Base-by-base conservation (phyloP, 805 yeast species). In the Metschnikowia borealis region DNA sequence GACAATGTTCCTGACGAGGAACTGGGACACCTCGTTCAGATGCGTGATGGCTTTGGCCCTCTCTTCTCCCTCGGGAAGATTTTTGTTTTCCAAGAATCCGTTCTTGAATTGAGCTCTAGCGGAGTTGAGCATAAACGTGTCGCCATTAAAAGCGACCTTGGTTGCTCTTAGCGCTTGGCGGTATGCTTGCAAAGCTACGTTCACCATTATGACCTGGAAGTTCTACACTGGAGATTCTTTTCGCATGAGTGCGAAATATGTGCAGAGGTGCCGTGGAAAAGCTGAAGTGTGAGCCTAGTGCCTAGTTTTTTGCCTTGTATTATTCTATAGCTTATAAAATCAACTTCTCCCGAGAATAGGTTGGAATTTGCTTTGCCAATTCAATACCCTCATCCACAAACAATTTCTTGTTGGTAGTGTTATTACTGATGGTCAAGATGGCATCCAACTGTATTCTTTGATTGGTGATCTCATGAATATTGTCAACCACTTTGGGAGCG, bases 1-100 rank as follows among this genome's bases (percentile, higher is more conserved):
- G 3, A 92, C 97, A n/a, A 92, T 75, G 65, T 92, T 92, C 51
- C 77, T 73, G 44, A 79, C 73, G 51, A 92, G 71, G 55, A 90
- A 85, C 38, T 66, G 63, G 1, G 91, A 81, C n/a, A 92, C 85
- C 15, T 84, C 91, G 47, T 83, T 78, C 51, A 90, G 69, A 26
- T 56, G 57, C 26, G 39, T 48, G 17, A 57, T 48, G 38, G 58
- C 58, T 49, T 79, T 73, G 14, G 71, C 66, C 35, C 81, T 78
- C 48, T 78, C 81, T 44, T 84, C 68, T 11, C 55, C 56, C n/a
- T 51, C 52, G 2, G 45, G 45, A 26, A 69, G 60, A 8, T 50
- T 21, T 29, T 56, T 55, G 55, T 69, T 63, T 45, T 64, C 59
- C 47, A 75, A 67, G 59, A 73, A 81, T 23, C 86, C 87, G 37